phyloP scores from a whole-genome alignment of 164 flowering plant species.

The Magnolia officinalis region DNA sequence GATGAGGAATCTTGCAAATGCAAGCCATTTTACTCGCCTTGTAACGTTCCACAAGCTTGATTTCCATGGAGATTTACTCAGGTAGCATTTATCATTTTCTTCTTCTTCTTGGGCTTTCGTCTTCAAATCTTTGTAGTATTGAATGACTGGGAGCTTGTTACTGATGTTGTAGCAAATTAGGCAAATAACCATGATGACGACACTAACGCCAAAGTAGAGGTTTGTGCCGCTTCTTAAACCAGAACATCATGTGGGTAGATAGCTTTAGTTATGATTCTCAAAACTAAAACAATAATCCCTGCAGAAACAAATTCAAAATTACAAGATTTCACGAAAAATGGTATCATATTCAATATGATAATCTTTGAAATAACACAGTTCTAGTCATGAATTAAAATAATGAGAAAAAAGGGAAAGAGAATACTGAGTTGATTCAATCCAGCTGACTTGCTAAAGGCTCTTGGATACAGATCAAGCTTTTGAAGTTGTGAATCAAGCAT shows the following conservation, averaged over 20 bases:
- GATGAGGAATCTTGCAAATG: slow-evolving; percentile 56
- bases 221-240: slow-evolving; percentile 87
- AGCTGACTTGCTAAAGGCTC: too few species aligned
- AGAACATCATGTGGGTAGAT: slow-evolving; percentile 59
- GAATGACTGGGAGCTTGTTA: slow-evolving; percentile 71
- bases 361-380: too few species aligned
- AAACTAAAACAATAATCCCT: slow-evolving; percentile 85
- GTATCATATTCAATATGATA: too few species aligned
- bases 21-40: slow-evolving; percentile 70
- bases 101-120: slow-evolving; percentile 50
- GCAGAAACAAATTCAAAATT: slow-evolving; percentile 17
- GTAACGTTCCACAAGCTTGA: slow-evolving; percentile 57
- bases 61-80: slow-evolving; percentile 45
- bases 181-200: slow-evolving; percentile 68
- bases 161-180: slow-evolving; percentile 67
- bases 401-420: too few species aligned
- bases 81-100: slow-evolving; percentile 41
- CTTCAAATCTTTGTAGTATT: slow-evolving; percentile 66
- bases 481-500: too few species aligned
- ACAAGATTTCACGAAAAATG: too few species aligned
- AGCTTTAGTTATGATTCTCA: slow-evolving; percentile 85
- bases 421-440: too few species aligned
- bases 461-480: too few species aligned
- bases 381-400: too few species aligned
- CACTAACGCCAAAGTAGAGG: slow-evolving; percentile 73